phyloP scores from a whole-genome alignment of 2,329 filamentous ascomycete genomes.

The Beauveria australis region DNA sequence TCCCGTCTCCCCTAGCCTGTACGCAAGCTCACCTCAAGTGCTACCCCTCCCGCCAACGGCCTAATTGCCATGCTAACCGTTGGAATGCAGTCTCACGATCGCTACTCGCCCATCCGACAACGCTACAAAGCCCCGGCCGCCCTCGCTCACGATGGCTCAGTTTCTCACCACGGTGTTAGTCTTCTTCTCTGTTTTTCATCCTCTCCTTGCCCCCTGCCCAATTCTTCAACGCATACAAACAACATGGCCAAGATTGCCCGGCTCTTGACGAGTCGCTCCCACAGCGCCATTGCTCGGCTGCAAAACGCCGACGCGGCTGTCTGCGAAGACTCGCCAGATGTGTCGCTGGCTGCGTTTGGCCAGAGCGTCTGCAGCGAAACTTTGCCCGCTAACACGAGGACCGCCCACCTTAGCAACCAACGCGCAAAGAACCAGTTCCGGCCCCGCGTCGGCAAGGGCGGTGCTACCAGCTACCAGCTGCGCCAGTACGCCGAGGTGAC shows the following conservation, averaged over 20 bases:
- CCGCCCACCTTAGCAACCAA: slow-evolving; percentile 56
- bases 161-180: slow-evolving; percentile 38
- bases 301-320: slow-evolving; percentile 25
- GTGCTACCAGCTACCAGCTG: slow-evolving; percentile 80
- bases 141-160: slow-evolving; percentile 27
- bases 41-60: neutral
- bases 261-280: slow-evolving; percentile 25
- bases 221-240: neutral
- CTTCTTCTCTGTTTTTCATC: neutral
- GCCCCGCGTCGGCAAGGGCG: slow-evolving; percentile 79
- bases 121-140: slow-evolving; percentile 8
- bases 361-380: slow-evolving; percentile 5
- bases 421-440: slow-evolving; percentile 87
- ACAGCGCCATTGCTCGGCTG: slow-evolving; percentile 23
- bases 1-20: neutral
- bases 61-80: slow-evolving; percentile 33
- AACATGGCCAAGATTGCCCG: slow-evolving; percentile 19
- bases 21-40: neutral
- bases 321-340: slow-evolving; percentile 19
- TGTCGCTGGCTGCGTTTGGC: slow-evolving; percentile 3
- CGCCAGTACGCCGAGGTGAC: slow-evolving; percentile 98
- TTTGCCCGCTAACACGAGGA: slow-evolving; percentile 22
- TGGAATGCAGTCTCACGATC: slow-evolving; percentile 26
- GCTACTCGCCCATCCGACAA: slow-evolving; percentile 5
- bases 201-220: neutral